Evolutionary conservation across 148 eudicot genomes (phyloP).

Genomic region (Rhododendron ovatum): DNA sequence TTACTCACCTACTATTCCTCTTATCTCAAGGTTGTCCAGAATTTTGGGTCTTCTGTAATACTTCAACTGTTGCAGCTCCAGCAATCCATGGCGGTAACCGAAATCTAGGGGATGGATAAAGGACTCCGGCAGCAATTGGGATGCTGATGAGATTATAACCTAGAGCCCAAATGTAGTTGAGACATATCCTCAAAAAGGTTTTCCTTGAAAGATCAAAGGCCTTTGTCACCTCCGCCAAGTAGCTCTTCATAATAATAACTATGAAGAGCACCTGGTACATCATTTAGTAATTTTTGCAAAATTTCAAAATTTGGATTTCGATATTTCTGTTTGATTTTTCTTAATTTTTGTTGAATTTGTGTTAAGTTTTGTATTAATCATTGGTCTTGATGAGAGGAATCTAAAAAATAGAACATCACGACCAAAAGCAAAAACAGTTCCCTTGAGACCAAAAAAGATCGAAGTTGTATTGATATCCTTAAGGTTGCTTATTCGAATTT

Average conservation of each 20-base stretch:
- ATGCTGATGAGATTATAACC: slow-evolving; percentile 80
- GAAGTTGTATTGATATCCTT: no score
- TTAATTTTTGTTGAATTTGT: no score
- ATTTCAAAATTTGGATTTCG: neutral
- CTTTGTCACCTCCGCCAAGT: slow-evolving; percentile 79
- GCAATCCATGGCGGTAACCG: slow-evolving; percentile 98
- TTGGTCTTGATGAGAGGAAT: no score
- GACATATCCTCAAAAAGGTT: slow-evolving; percentile 69
- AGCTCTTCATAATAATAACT: slow-evolving; percentile 55
- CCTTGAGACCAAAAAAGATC: no score
- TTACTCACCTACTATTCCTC: slow-evolving; percentile 47
- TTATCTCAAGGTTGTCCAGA: slow-evolving; percentile 48
- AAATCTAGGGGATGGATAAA: slow-evolving; percentile 68
- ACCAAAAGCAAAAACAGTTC: no score
- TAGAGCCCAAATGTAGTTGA: slow-evolving; percentile 86
- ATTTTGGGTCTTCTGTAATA: slow-evolving; percentile 68
- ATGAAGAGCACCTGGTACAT: no score
- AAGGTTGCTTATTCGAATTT: no score
- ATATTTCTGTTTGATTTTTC: neutral
- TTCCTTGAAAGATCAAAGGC: slow-evolving; percentile 90
- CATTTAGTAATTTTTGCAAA: no score
- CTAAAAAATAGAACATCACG: no score
- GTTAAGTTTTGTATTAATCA: neutral
- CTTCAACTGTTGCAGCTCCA: slow-evolving; percentile 96
- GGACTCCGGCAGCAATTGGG: slow-evolving; percentile 79